Evolutionary conservation across 2,329 filamentous ascomycete species (phyloP), one percentile per base, ranked within the genome.

Genomic region (Pyrenochaeta sp.): DNA sequence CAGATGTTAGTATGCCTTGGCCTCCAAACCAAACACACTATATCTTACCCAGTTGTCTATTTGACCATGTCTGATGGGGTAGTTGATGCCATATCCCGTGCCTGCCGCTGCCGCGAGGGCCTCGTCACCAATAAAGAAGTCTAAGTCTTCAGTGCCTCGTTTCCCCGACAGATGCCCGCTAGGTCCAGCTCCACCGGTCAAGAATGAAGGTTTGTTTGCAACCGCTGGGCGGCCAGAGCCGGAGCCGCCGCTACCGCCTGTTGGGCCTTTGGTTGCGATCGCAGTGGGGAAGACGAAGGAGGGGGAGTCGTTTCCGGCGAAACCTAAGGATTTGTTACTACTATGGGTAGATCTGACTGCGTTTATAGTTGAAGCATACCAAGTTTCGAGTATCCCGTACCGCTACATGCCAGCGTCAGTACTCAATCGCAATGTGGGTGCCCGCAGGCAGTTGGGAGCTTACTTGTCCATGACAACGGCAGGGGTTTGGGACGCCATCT

Each of bases 381-480:
- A 79, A 99, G 90, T 85, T 99, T 99, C 58, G 95, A 98, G 81
- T 96, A 99, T 75, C 95, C 95, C 82, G 95, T 99, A 83, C 95
- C 95, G 90, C 95, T 99, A 79, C 50, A 63, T 74, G 83, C 72
- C 42, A 57, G 44, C 48, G 69, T 73, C 61, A 75, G 72, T 73
- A 72, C 67, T 65, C 66, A 63, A 68, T 69, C 65, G 67, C 60
- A 61, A 46, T 54, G 51, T 61, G 57, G 56, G 47, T 58, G 65
- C 54, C 61, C 60, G 60, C 61, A 64, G 70, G 66, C 65, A 66
- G 64, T 61, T 54, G 60, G 60, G 55, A 74, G 85, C 92, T 81
- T 89, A 97, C 95, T 99, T 99, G 95, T 99, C 95, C 94, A 99
- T 99, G 92, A 99, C 95, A 97, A 99, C 95, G 91, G 95, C 95